Conservation (phyloP, 257 asterid species). For the Jaltomata sinuosa region DNA sequence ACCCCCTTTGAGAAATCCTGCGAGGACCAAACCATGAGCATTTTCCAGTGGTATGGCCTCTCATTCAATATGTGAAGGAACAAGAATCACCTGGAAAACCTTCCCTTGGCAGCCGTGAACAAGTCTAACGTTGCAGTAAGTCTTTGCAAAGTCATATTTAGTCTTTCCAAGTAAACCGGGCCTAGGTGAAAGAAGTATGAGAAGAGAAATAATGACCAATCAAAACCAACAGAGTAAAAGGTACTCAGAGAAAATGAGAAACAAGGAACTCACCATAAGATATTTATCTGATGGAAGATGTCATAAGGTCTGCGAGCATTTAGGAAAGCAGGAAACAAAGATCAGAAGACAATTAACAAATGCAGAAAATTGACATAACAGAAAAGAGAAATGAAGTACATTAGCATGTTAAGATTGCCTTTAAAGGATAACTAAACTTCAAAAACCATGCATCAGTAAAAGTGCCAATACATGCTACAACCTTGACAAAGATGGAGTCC, state of each 20-base stretch:
- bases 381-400: background rate
- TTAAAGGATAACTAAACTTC: background rate
- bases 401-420: background rate
- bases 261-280: conserved; percentile 68
- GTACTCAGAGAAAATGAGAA: background rate
- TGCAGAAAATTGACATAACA: conserved; percentile 1
- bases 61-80: background rate
- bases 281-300: conserved; percentile 93
- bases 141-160: conserved; percentile 79
- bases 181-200: conserved; percentile 41
- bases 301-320: conserved; percentile 93
- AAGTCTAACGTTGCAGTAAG: conserved; percentile 62
- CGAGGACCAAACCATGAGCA: conserved; percentile 13
- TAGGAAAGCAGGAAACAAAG: conserved; percentile 41
- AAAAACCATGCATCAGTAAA: background rate
- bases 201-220: background rate
- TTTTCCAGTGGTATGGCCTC: background rate
- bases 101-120: conserved; percentile 57
- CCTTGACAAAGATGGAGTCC: conserved; percentile 99
- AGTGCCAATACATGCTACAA: conserved; percentile 19
- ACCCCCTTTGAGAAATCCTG: conserved; percentile 91
- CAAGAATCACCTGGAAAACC: conserved; percentile 49
- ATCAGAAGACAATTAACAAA: conserved; percentile 7
- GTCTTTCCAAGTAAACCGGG: conserved; percentile 91
- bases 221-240: background rate